Base-by-base conservation (phyloP, 495 filamentous ascomycete species). In the Podospora anserina region DNA sequence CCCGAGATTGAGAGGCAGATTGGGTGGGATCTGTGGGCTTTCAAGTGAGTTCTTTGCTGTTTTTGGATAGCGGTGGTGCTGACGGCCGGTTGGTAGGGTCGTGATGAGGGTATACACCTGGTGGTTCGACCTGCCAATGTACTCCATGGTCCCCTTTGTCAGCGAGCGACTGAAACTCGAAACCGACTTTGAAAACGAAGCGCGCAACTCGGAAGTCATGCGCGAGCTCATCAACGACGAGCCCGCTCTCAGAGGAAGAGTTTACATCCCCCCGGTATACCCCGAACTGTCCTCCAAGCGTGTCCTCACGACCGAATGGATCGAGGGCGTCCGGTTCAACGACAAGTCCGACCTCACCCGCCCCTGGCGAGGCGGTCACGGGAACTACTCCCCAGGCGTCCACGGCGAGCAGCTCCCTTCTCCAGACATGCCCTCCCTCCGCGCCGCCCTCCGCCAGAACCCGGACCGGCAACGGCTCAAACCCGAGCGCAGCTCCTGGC, bases 271-370 rank as follows among this genome's bases (percentile, higher is more conserved):
- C 0, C 85, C 89, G 49, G 89, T 96, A 20, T 93, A 92, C 76
- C 85, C 87, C 13, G 92, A 95, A 61, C 84, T 97, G 28, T 93
- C 88, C 72, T 93, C 91, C 9, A 90, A 83, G 70, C 87, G 95
- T 23, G 89, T 99, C 20, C 89, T 99, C 83, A 96, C 95, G 2
- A 92, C 95, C 2, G 94, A 99, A 75, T 99, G 95, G 95, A 92
- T 99, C 63, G 95, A 99, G 77, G 94, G 94, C 19, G 87, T 97
- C 2, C 85, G 93, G 20, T 82, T 99, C 7, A 96, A 93, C 90
- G 93, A 97, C 69, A 96, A 94, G 71, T 86, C 90, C 2, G 81
- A 89, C 20, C 88, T 97, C 69, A 89, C 86, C 0, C 81, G 82
- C 9, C 81, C 85, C 2, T 97, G 95, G 93, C 76, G 86, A 39